Conservation (phyloP, 1,284 basidiomycete genomes). For the Heterobasidion annosum region DNA sequence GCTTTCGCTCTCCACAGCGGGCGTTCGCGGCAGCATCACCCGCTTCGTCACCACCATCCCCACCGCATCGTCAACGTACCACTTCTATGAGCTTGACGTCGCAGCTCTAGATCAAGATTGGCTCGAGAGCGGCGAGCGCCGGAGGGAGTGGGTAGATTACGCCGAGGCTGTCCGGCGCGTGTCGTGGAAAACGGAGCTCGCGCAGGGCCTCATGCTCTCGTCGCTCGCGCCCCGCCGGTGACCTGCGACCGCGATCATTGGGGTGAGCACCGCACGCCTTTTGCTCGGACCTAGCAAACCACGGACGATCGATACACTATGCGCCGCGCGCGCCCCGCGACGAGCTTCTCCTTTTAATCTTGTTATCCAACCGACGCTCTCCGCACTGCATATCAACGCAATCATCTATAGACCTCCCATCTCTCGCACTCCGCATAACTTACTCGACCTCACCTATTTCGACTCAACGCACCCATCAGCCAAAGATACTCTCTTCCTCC, state of each 20-base stretch:
- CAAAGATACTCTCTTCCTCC: neutral
- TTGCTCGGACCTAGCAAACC: neutral
- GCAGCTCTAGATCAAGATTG: constrained; percentile 62
- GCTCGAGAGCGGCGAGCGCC: constrained; percentile 68
- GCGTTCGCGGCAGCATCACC: constrained; percentile 71
- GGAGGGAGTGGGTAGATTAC: constrained; percentile 79
- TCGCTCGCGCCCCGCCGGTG: constrained; percentile 46
- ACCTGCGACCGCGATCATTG: neutral
- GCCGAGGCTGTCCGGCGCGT: constrained; percentile 64
- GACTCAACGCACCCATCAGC: neutral
- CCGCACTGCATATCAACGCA: neutral
- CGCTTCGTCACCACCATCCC: constrained; percentile 72
- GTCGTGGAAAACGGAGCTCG: constrained; percentile 73
- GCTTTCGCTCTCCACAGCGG: constrained; percentile 37
- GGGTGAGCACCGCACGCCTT: neutral
- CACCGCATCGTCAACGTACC: constrained; percentile 68
- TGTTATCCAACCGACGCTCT: neutral
- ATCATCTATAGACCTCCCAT: neutral
- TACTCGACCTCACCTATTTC: neutral
- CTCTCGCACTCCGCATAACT: neutral
- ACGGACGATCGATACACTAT: neutral
- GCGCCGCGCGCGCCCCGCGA: neutral
- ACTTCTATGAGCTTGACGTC: constrained; percentile 82
- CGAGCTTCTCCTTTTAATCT: neutral
- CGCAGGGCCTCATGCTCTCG: constrained; percentile 60